Evolutionary conservation across 1,284 basidiomycete species (phyloP), one percentile per base, ranked within the genome.

Genomic region (Apiotrichum veenhuisii): DNA sequence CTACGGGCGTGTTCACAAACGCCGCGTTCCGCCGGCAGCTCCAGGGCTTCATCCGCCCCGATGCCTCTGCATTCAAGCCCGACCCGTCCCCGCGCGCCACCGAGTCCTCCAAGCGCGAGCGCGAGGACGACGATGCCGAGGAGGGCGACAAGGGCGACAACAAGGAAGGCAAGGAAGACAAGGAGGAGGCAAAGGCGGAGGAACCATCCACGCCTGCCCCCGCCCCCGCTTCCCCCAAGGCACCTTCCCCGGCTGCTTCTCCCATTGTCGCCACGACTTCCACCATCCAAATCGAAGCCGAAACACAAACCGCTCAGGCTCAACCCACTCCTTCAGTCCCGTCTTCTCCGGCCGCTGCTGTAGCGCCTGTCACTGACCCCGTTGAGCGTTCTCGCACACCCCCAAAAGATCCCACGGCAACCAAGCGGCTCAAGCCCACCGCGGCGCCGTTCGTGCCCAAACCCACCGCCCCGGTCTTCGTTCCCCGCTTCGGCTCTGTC

Each of bases 11-110:
- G n/a, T 50, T 50, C 17, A 14, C 47, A 23, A 55, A 50, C 41
- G 33, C 54, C 0, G 48, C 48, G 14, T 48, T 57, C 37, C 55
- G 50, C 30, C 37, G 57, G 3, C 57, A 58, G 33, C 26, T 54
- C 23, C 57, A 58, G 38, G 48, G 41, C 11, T 54, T 51, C 38
- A 48, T 58, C 30, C 52, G 41, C 17, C 30, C 47, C 25, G 52
- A 54, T 11, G 54, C 43, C 20, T 18, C 22, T 9, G 25, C 36
- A 1, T 53, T 44, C 44, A 45, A 48, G 44, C 42, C 50, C 17
- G 50, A 37, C 17, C 20, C 27, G 10, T 41, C 40, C 20, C 40
- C 40, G n/a, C 40, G n/a, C 5, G 43, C 30, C 4, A 37, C 50
- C 22, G 41, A 42, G 20, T 44, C 44, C 50, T 12, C 40, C n/a